These are phyloP conservation scores for Hysterium pulicare DNA, from an alignment of 2,329 filamentous ascomycete genomes.

Conservation along the genomic window DNA sequence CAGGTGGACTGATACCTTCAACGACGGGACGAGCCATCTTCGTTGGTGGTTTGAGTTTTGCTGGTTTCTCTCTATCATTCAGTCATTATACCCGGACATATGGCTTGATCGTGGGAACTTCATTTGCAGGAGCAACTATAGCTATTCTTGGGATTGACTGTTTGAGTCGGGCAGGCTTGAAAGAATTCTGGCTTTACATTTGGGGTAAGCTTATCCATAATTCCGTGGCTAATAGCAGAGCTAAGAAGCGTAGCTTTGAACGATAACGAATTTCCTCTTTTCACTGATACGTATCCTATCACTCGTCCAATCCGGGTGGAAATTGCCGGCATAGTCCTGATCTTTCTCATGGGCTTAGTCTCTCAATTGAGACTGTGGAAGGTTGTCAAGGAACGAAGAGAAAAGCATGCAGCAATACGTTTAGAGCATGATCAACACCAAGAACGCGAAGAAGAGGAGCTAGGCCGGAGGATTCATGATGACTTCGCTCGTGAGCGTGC, in stretches of 20 bases:
- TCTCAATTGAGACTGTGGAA: conserved; percentile 87
- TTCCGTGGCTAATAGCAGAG: conserved; percentile 4
- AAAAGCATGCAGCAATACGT: conserved; percentile 44
- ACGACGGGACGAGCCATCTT: conserved; percentile 66
- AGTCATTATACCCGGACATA: conserved; percentile 75
- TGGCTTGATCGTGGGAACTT: conserved; percentile 69
- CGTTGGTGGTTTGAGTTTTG: conserved; percentile 68
- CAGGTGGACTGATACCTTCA: conserved; percentile 68
- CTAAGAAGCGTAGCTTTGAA: conserved; percentile 58
- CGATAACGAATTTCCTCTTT: conserved; percentile 69
- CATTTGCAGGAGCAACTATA: conserved; percentile 78
- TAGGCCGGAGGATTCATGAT: conserved; percentile 65
- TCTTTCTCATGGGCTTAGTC: conserved; percentile 71
- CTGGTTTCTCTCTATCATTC: conserved; percentile 65
- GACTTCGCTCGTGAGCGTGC: conserved; percentile 59
- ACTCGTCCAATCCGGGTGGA: conserved; percentile 86
- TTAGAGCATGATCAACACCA: conserved; percentile 56
- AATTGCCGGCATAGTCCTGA: conserved; percentile 70
- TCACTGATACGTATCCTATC: conserved; percentile 74
- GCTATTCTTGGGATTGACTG: conserved; percentile 85
- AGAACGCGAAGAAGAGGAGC: conserved; percentile 64
- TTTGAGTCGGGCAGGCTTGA: conserved; percentile 82
- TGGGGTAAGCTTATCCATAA: conserved; percentile 58
- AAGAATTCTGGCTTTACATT: conserved; percentile 93
- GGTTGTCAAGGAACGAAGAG: conserved; percentile 59